A percentile compares a stretch with the other conserved stretches of the same genome.
These are phyloP conservation scores for Termitomyces sp. DNA, from an alignment of 768 basidiomycete genomes.

Conservation along the genomic window DNA sequence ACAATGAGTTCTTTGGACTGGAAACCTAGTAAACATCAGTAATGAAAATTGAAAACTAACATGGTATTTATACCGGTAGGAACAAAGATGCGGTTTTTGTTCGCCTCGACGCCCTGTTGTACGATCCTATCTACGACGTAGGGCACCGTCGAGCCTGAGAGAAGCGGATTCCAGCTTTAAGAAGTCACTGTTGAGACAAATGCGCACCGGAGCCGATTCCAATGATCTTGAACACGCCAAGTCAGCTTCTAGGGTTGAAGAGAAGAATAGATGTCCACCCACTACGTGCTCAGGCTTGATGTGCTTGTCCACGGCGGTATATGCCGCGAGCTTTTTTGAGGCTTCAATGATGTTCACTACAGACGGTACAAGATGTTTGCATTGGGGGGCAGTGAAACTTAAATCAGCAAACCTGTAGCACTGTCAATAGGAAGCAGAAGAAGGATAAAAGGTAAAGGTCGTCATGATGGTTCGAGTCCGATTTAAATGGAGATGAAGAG, in stretches of 20 bases:
- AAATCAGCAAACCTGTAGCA: not conserved
- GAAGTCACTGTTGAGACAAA: not conserved
- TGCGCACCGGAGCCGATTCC: conserved; percentile 81
- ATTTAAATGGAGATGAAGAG: not conserved
- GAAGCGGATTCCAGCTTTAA: conserved; percentile 6
- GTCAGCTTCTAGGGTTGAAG: not conserved
- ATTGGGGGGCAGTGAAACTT: too few relatives aligned
- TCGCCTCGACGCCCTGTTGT: conserved; percentile 70
- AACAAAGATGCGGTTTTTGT: conserved; percentile 81
- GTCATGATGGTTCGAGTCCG: not conserved
- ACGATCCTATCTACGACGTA: conserved; percentile 96
- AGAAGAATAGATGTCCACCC: conserved; percentile 15
- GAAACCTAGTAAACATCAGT: conserved; percentile 51
- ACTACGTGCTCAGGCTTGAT: conserved; percentile 81
- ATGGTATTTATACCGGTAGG: conserved; percentile 63
- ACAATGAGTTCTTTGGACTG: conserved; percentile 97
- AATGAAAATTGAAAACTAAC: not conserved
- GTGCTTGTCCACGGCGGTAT: conserved; percentile 90
- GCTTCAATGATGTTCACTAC: conserved; percentile 56
- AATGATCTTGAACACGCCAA: conserved; percentile 52
- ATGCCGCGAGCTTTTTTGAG: conserved; percentile 89
- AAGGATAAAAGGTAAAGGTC: not conserved
- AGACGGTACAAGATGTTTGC: not conserved
- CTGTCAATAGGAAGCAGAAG: not conserved
- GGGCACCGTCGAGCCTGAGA: conserved; percentile 82